Evolutionary conservation across 768 basidiomycete genomes (phyloP).

Genomic region (Podaxis rugospora): DNA sequence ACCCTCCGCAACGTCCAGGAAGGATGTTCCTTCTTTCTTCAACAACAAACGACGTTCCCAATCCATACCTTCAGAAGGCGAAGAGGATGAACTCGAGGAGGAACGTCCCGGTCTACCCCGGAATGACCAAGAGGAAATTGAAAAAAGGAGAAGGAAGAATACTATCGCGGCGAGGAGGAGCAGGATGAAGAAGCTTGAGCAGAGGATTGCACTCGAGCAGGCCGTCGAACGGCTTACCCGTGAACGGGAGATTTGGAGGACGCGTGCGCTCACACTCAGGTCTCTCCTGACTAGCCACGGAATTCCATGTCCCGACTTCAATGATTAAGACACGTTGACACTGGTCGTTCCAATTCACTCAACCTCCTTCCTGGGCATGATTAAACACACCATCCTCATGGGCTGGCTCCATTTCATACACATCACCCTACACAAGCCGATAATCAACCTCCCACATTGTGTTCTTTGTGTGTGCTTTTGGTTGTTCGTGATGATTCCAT

Average conservation of each 20-base stretch:
- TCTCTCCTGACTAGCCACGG: conserved; percentile 55
- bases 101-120: conserved; percentile 36
- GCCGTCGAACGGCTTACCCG: conserved; percentile 43
- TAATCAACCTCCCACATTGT: background rate
- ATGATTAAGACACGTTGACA: conserved; percentile 18
- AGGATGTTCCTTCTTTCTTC: conserved; percentile 73
- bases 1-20: conserved; percentile 74
- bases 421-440: conserved; percentile 1
- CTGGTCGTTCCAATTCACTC: background rate
- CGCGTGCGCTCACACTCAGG: conserved; percentile 44
- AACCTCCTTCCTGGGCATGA: conserved; percentile 1
- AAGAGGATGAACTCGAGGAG: conserved; percentile 48
- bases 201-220: conserved; percentile 63
- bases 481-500: background rate
- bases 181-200: conserved; percentile 68
- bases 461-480: conserved; percentile 8
- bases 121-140: conserved; percentile 61
- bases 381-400: background rate
- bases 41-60: conserved; percentile 45
- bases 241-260: conserved; percentile 64
- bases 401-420: conserved; percentile 8
- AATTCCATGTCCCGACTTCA: conserved; percentile 51
- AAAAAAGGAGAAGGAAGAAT: conserved; percentile 77
- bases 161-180: conserved; percentile 82
- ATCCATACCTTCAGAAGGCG: conserved; percentile 38